Conservation (phyloP, 192 early-diverging fungal genomes). For the Backusella liffmaniae region DNA sequence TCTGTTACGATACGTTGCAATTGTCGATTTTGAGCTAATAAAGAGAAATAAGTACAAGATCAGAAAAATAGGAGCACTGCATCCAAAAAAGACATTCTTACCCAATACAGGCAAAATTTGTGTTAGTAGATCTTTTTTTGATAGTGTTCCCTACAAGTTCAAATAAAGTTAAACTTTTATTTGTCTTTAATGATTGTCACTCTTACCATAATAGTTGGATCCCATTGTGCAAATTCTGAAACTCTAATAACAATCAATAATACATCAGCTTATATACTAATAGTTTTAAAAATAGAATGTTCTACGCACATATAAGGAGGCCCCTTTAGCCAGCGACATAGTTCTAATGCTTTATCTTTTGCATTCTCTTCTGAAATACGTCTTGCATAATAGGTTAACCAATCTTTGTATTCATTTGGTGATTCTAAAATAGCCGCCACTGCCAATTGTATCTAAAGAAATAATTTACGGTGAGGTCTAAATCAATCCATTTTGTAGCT, state of each 20-base stretch:
- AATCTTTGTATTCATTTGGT: slow-evolving; percentile 57
- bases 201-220: slow-evolving; percentile 23
- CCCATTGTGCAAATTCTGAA: slow-evolving; percentile 27
- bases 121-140: slow-evolving; percentile 65
- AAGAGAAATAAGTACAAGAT: background rate
- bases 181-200: slow-evolving; percentile 1
- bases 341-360: slow-evolving; percentile 59
- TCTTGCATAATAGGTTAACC: slow-evolving; percentile 62
- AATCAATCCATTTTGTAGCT: background rate
- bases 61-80: background rate
- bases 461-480: slow-evolving; percentile 3
- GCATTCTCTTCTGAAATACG: slow-evolving; percentile 64
- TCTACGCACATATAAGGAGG: slow-evolving; percentile 46
- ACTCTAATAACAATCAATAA: slow-evolving; percentile 16
- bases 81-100: slow-evolving; percentile 8
- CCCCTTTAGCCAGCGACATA: slow-evolving; percentile 66
- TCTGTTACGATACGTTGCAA: slow-evolving; percentile 63
- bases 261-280: background rate
- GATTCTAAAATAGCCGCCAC: slow-evolving; percentile 50
- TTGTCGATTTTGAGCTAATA: slow-evolving; percentile 54
- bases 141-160: slow-evolving; percentile 40
- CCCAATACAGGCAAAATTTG: slow-evolving; percentile 69
- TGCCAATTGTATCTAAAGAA: slow-evolving; percentile 53
- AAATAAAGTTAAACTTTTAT: slow-evolving; percentile 1
- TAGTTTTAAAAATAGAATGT: background rate